Base-by-base conservation (phyloP, 202 grass and related monocot genomes). In the Panicum virgatum region DNA sequence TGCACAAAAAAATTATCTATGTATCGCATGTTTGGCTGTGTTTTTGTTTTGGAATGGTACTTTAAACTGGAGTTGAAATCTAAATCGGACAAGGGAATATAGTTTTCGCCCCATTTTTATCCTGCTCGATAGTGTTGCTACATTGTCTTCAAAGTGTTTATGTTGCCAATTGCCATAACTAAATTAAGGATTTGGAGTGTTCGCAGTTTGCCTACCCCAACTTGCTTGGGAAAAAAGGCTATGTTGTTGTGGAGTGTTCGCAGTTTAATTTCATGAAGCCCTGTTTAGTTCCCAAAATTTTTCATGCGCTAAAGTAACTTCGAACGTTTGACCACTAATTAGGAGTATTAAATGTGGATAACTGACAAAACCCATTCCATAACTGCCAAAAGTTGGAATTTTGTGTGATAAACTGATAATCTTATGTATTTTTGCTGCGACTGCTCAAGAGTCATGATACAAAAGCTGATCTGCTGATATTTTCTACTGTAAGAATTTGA, bases 361-460 rank as follows among this genome's bases (percentile, higher is more conserved):
- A n/a, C n/a, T n/a, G n/a, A n/a, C n/a, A n/a, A n/a, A n/a, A n/a
- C n/a, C n/a, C n/a, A n/a, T n/a, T n/a, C n/a, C n/a, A n/a, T n/a
- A n/a, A n/a, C n/a, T n/a, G n/a, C n/a, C n/a, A n/a, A n/a, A n/a
- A 80, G 20, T 75, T 88, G 16, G 15, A 70, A 40, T 36, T 62
- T 50, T 36, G 1, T 25, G 46, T 52, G 25, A 29, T n/a, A n/a
- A n/a, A n/a, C n/a, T n/a, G n/a, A n/a, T 36, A 66, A 39, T 66
- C 48, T 50, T 37, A 50, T 73, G 27, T 22, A 46, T 58, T 83
- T 79, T 12, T 36, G 30, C 19, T 69, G 61, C 14, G 32, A 68
- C 20, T 80, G 19, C 45, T 69, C 20, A 22, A 37, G 26, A 75
- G 29, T 61, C 10, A 38, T 76, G 43, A 80, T 74, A 37, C 25